These are phyloP conservation scores for Citrus medica DNA, from an alignment of 345 rosid species.

Conservation along the genomic window DNA sequence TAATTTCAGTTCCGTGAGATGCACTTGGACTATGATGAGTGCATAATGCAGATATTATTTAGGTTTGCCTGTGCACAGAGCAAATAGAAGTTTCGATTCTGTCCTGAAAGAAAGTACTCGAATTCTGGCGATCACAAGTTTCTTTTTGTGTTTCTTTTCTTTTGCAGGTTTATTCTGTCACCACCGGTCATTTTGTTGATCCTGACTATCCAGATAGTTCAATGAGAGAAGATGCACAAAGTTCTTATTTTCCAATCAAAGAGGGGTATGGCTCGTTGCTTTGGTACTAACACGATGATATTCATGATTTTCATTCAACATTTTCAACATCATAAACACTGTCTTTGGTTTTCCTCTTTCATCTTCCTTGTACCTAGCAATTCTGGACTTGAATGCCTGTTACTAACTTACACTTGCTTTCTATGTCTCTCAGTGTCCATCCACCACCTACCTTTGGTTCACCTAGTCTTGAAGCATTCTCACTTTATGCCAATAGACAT, in stretches of 20 bases:
- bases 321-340: background rate
- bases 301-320: background rate
- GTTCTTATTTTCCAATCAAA: conserved; percentile 52
- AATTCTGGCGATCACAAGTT: background rate
- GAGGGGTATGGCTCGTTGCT: conserved; percentile 37
- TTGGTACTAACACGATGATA: background rate
- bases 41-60: background rate
- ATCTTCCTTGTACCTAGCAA: background rate
- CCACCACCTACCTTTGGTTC: conserved; percentile 99
- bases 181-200: conserved; percentile 43
- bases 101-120: background rate
- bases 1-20: background rate
- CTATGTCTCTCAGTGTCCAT: conserved; percentile 43
- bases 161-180: conserved; percentile 59
- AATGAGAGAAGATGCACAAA: conserved; percentile 74
- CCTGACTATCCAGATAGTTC: conserved; percentile 47
- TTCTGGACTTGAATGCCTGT: conserved; percentile 1
- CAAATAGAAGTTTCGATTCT: background rate
- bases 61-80: background rate
- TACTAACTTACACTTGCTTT: conserved; percentile 17
- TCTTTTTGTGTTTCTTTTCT: background rate
- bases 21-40: background rate
- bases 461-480: conserved; percentile 63
- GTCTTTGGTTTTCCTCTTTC: background rate
- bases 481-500: conserved; percentile 44